Conservation (phyloP, 305 asterid species). For the Petunia hybrid region DNA sequence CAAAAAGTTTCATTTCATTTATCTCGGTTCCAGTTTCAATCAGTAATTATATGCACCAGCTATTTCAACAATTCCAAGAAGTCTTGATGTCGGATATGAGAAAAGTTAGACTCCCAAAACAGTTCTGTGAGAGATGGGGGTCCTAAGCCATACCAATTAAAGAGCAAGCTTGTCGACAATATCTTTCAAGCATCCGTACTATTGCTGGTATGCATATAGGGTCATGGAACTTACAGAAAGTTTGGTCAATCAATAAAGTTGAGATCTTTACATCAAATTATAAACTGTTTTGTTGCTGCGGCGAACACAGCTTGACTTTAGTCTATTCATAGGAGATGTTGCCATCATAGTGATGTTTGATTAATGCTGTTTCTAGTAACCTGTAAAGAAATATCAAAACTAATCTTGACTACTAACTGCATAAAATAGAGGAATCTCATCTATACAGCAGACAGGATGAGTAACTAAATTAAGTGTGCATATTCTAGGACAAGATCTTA, state of each 20-base stretch:
- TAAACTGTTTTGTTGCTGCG: neutral
- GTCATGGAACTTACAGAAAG: neutral
- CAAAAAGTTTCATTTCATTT: neutral
- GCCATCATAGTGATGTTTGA: slow-evolving; percentile 10
- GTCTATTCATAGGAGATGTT: neutral
- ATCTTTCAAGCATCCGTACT: slow-evolving; percentile 1
- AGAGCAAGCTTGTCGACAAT: neutral
- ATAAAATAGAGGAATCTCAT: neutral
- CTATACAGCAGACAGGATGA: slow-evolving; percentile 1
- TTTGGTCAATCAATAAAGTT: slow-evolving; percentile 8
- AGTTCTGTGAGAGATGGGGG: slow-evolving; percentile 8
- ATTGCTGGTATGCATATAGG: neutral
- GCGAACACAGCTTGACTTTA: neutral
- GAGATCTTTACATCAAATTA: slow-evolving; percentile 1
- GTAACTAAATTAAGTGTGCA: slow-evolving; percentile 20
- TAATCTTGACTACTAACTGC: neutral
- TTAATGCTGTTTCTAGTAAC: neutral
- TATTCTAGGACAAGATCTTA: neutral
- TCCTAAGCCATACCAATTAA: slow-evolving; percentile 24
- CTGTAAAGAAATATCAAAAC: slow-evolving; percentile 6
- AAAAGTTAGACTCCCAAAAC: neutral
- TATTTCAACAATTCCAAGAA: slow-evolving; percentile 15
- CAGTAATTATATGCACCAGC: slow-evolving; percentile 6
- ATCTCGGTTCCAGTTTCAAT: neutral
- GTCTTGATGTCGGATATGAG: neutral